These are phyloP conservation scores for Setaria italica DNA, from an alignment of 202 grass and related monocot genomes.

Conservation along the genomic window DNA sequence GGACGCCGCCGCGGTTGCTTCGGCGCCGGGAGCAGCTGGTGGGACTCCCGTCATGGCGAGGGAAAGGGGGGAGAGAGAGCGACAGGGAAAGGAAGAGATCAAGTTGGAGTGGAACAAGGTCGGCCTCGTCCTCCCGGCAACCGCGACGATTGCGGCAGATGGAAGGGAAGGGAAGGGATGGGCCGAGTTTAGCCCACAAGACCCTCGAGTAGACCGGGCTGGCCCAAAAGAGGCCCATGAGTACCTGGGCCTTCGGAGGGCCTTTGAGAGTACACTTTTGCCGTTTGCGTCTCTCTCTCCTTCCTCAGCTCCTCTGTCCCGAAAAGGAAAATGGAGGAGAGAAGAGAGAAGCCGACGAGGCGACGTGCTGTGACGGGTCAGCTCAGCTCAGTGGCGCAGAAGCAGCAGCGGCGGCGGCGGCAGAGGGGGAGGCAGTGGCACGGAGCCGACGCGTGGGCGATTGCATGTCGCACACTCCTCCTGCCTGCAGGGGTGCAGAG, in stretches of 20 bases:
- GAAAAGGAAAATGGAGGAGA: background rate
- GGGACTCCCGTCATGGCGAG: constrained; percentile 48
- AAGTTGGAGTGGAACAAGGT: background rate
- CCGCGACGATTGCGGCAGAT: constrained; percentile 49
- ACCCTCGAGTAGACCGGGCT: background rate
- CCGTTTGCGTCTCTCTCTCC: background rate
- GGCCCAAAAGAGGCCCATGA: constrained; percentile 22
- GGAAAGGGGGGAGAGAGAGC: constrained; percentile 14
- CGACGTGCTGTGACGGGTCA: constrained; percentile 2
- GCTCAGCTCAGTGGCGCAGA: background rate
- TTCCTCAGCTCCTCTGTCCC: background rate
- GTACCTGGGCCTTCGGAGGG: background rate
- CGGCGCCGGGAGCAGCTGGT: constrained; percentile 17
- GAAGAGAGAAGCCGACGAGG: background rate
- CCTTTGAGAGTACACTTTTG: background rate
- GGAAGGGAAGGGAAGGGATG: constrained; percentile 25
- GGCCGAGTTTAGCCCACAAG: background rate
- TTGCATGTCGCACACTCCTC: constrained; percentile 37
- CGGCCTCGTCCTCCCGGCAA: background rate
- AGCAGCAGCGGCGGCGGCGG: background rate
- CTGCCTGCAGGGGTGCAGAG: background rate
- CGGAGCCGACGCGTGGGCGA: constrained; percentile 44
- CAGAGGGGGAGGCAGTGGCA: constrained; percentile 9
- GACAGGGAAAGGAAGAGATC: constrained; percentile 1
- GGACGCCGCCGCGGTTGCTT: constrained; percentile 37